Conservation (phyloP, 1,139 yeast species). For the Yamadazyma sp. region DNA sequence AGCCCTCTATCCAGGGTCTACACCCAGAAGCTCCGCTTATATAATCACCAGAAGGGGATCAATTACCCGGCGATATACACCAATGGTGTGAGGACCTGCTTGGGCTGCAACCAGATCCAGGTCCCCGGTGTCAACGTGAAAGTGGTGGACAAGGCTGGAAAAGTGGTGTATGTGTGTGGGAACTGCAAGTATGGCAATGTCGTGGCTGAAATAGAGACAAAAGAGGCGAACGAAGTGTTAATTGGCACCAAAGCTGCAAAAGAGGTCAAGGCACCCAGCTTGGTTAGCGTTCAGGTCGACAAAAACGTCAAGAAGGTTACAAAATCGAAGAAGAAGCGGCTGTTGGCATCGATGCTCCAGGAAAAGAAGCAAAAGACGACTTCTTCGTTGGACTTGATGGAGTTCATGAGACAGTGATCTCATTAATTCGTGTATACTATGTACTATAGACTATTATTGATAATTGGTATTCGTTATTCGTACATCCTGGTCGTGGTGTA, state of each 20-base stretch:
- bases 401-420: slow-evolving; percentile 27
- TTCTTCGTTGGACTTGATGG: slow-evolving; percentile 41
- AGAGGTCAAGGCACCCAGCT: background rate
- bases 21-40: slow-evolving; percentile 23
- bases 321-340: slow-evolving; percentile 25
- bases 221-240: background rate
- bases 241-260: background rate
- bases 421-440: background rate
- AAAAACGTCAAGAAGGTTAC: background rate
- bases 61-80: slow-evolving; percentile 26
- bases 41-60: slow-evolving; percentile 24
- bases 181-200: slow-evolving; percentile 10
- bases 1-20: slow-evolving; percentile 28
- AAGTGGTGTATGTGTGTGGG: slow-evolving; percentile 16
- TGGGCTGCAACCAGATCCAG: slow-evolving; percentile 42
- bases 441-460: background rate
- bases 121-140: slow-evolving; percentile 47
- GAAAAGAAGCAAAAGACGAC: slow-evolving; percentile 39
- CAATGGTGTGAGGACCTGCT: slow-evolving; percentile 38
- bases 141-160: slow-evolving; percentile 12
- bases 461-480: background rate
- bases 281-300: slow-evolving; percentile 16
- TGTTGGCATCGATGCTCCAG: slow-evolving; percentile 36
- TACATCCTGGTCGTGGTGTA: background rate
- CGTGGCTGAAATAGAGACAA: background rate